A percentile compares a stretch with the other conserved stretches of the same genome.
phyloP scores from a whole-genome alignment of 1,284 basidiomycete genomes.

The Cryptococcus amylolentus region DNA sequence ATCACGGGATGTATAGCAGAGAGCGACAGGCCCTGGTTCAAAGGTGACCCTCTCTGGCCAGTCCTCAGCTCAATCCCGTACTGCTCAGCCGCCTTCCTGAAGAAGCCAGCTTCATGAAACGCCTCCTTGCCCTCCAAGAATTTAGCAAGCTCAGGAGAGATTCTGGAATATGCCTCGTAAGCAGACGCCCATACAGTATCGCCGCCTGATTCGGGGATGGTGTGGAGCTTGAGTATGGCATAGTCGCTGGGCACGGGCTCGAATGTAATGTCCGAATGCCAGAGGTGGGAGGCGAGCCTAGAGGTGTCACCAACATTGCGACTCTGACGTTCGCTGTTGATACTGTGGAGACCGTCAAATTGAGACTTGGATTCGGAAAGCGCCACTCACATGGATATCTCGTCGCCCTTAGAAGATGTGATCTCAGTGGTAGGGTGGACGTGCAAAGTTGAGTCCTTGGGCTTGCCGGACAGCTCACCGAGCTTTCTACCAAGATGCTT shows the following conservation, averaged over 20 bases:
- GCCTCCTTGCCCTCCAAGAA: slow-evolving; percentile 62
- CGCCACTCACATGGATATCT: slow-evolving; percentile 33
- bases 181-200: slow-evolving; percentile 54
- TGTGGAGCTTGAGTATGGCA: slow-evolving; percentile 58
- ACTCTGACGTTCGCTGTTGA: neutral
- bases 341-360: neutral
- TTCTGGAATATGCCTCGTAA: slow-evolving; percentile 58
- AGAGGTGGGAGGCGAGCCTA: slow-evolving; percentile 3
- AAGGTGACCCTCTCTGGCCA: slow-evolving; percentile 55
- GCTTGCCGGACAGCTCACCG: slow-evolving; percentile 60
- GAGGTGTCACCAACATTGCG: neutral
- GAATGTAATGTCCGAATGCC: slow-evolving; percentile 55
- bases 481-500: slow-evolving; percentile 54
- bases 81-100: slow-evolving; percentile 51
- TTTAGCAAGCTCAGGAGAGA: slow-evolving; percentile 58
- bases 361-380: neutral
- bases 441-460: slow-evolving; percentile 34
- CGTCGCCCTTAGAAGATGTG: slow-evolving; percentile 19
- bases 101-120: slow-evolving; percentile 58
- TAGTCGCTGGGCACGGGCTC: slow-evolving; percentile 66
- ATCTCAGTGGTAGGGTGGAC: slow-evolving; percentile 33
- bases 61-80: slow-evolving; percentile 32
- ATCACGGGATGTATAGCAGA: slow-evolving; percentile 57
- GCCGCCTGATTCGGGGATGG: slow-evolving; percentile 54
- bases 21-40: slow-evolving; percentile 59